Base-by-base conservation (phyloP, 176 grass and related monocot species). In the Cenchrus americanus region DNA sequence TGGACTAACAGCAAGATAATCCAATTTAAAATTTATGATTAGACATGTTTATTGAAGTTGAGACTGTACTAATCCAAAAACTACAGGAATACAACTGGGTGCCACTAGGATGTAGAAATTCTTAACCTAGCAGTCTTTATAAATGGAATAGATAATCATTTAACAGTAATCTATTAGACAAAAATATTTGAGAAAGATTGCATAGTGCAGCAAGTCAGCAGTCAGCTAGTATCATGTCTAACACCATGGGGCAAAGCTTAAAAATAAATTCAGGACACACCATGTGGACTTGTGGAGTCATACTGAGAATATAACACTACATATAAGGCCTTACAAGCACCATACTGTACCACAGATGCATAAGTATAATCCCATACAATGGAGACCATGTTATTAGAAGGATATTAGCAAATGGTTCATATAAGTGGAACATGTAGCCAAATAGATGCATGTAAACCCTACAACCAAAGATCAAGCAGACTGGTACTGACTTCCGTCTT, bases 381-480 rank as follows among this genome's bases (percentile, higher is more conserved):
- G 22, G 24, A 32, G 13, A 53, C 24, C 48, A 51, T 50, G 14
- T 9, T 66, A 19, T 50, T 37, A 52, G 24, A 53, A 40, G 6
- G 5, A 51, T 52, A 80, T 46, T 24, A 37, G 46, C 8, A 51
- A 37, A 26, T 66, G 26, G 26, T 79, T 65, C 48, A 51, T 66
- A 37, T 17, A 52, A 66, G 48, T 66, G 30, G 5, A 79, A 32
- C 5, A 34, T 7, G 18, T 41, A 12, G 2, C 0, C 18, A 53
- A 66, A 48, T 48, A 34, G 46, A 66, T 22, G 44, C 17, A 41
- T 34, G 32, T 34, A 34, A 34, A 34, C 32, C 51, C n/a, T 54
- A 22, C 74, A 68, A 73, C 37, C 15, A 84, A 66, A 75, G 21
- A 84, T 42, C 50, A 66, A 79, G n/a, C 21, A 41, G 12, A 60